Conservation (phyloP, 176 grass and related monocot species). For the Calamus simplicifolius region DNA sequence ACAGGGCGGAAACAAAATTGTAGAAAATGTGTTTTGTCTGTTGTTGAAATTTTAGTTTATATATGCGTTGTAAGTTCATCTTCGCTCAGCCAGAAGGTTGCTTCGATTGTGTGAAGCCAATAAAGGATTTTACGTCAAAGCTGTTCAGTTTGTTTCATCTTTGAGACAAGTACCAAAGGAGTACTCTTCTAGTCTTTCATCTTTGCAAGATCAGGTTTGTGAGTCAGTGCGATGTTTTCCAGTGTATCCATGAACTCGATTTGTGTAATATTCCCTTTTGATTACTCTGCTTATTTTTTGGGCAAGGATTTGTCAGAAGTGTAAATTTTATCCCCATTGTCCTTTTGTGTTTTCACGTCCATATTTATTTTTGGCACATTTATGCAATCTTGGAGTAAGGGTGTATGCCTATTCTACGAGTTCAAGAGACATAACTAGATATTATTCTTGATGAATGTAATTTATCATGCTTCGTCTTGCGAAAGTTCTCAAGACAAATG, state of each 20-base stretch:
- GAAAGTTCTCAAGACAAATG: too few relatives aligned
- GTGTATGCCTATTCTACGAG: too few relatives aligned
- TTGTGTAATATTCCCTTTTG: conserved; percentile 5
- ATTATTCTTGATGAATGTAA: too few relatives aligned
- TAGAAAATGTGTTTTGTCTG: too few relatives aligned
- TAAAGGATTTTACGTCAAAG: conserved; percentile 96
- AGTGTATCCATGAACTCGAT: background rate
- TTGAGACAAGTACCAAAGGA: conserved; percentile 85
- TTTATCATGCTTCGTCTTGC: too few relatives aligned
- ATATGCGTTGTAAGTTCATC: conserved; percentile 50
- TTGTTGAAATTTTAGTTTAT: conserved; percentile 5
- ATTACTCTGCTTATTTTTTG: conserved; percentile 13
- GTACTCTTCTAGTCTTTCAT: conserved; percentile 76
- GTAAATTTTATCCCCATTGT: conserved; percentile 29
- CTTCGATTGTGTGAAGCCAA: conserved; percentile 70
- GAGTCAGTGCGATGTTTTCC: conserved; percentile 2
- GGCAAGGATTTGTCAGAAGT: conserved; percentile 62
- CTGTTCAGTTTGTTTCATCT: conserved; percentile 88
- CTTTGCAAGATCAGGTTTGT: conserved; percentile 78
- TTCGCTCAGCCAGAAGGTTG: conserved; percentile 68
- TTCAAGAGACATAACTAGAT: too few relatives aligned
- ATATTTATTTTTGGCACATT: conserved; percentile 14
- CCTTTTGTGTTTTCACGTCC: background rate
- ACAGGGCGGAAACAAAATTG: too few relatives aligned
- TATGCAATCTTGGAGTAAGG: too few relatives aligned